These are phyloP conservation scores for Rhodamnia rubescens DNA, from an alignment of 345 rosid species.

Conservation along the genomic window DNA sequence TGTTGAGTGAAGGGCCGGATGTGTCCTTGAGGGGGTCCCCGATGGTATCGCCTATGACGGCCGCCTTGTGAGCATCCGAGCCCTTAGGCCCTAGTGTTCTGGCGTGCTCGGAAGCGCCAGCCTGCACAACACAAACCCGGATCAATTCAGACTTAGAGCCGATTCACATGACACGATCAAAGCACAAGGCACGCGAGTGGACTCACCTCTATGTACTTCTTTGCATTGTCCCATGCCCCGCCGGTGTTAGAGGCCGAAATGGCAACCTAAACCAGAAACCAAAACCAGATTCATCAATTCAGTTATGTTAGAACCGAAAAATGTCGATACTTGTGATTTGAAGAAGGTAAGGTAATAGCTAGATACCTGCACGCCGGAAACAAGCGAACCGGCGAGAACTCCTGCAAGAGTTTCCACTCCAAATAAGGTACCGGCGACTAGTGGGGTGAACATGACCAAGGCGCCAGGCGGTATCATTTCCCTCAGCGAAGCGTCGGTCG, in stretches of 20 bases:
- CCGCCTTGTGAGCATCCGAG: conserved; percentile 63
- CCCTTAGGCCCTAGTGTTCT: conserved; percentile 53
- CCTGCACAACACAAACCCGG: conserved; percentile 8
- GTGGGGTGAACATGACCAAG: conserved; percentile 59
- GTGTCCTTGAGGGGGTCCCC: conserved; percentile 75
- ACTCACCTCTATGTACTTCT: conserved; percentile 64
- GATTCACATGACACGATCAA: not conserved
- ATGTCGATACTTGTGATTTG: not conserved
- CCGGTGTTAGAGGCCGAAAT: conserved; percentile 71
- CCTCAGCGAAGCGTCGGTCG: conserved; percentile 54
- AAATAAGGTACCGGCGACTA: conserved; percentile 42
- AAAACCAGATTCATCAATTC: not conserved
- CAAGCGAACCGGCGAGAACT: conserved; percentile 63
- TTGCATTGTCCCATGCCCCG: conserved; percentile 70
- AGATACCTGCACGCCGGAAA: conserved; percentile 52
- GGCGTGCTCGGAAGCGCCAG: conserved; percentile 54
- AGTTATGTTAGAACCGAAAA: not conserved
- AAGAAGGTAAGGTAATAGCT: not conserved
- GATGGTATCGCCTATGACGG: conserved; percentile 62
- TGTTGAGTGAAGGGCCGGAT: conserved; percentile 62
- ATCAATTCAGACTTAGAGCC: not conserved
- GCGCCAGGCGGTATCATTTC: conserved; percentile 80
- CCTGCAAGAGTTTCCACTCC: conserved; percentile 69
- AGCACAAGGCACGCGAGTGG: not conserved
- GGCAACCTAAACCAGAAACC: conserved; percentile 29